phyloP scores from a whole-genome alignment of 116 monocot genomes.

The Thalassia testudinum region DNA sequence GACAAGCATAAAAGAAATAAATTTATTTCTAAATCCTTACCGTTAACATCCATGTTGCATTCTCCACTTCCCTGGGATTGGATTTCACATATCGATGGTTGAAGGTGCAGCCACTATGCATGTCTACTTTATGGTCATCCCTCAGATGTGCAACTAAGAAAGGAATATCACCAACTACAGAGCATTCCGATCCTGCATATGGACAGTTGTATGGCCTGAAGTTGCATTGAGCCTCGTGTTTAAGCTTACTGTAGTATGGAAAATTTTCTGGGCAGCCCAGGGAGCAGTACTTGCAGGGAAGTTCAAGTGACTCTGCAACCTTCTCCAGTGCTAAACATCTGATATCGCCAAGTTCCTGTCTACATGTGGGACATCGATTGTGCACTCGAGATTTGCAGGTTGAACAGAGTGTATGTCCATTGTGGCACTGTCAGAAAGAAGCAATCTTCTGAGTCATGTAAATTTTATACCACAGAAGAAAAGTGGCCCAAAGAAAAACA shows the following conservation, averaged over 20 bases:
- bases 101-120: slow-evolving; percentile 58
- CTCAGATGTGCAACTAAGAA: slow-evolving; percentile 37
- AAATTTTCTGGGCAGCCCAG: slow-evolving; percentile 41
- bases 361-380: slow-evolving; percentile 47
- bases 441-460: neutral
- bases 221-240: slow-evolving; percentile 39
- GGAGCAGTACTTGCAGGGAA: slow-evolving; percentile 36
- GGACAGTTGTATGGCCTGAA: slow-evolving; percentile 58
- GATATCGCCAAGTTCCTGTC: slow-evolving; percentile 46
- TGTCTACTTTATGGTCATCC: slow-evolving; percentile 58
- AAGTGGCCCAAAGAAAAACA: too few relatives aligned
- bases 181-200: slow-evolving; percentile 58
- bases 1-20: neutral
- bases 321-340: slow-evolving; percentile 57
- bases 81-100: slow-evolving; percentile 55
- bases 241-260: slow-evolving; percentile 46
- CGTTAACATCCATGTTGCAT: slow-evolving; percentile 63
- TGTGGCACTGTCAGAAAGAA: slow-evolving; percentile 29
- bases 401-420: slow-evolving; percentile 53
- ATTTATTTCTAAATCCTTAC: slow-evolving; percentile 12
- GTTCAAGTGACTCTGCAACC: slow-evolving; percentile 48
- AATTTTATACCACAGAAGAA: too few relatives aligned
- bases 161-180: slow-evolving; percentile 41
- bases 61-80: slow-evolving; percentile 46
- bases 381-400: slow-evolving; percentile 44